A percentile compares a stretch with the other conserved stretches of the same genome.
These are phyloP conservation scores for Nakazawaea molendinolei DNA, from an alignment of 805 yeast genomes.

Conservation along the genomic window DNA sequence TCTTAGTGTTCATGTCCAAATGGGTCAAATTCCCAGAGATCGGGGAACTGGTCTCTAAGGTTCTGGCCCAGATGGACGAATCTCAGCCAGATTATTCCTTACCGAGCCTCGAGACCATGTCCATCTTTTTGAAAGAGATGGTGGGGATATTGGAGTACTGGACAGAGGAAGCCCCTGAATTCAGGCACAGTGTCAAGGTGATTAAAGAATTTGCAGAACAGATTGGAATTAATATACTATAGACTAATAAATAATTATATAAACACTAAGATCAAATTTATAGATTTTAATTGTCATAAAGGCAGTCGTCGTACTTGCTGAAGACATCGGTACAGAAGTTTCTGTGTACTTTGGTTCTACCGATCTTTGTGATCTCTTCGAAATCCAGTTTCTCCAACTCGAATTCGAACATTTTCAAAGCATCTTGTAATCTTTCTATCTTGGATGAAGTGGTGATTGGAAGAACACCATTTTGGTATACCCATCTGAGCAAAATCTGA, in stretches of 20 bases:
- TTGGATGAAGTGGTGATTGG: constrained; percentile 74
- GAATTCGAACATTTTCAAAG: constrained; percentile 50
- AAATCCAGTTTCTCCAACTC: constrained; percentile 46
- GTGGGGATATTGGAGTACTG: constrained; percentile 3
- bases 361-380: constrained; percentile 32
- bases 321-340: constrained; percentile 18
- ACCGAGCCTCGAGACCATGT: constrained; percentile 5
- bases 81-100: not conserved
- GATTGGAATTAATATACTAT: not conserved
- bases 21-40: constrained; percentile 5
- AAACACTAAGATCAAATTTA: not conserved
- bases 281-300: constrained; percentile 1
- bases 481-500: constrained; percentile 68
- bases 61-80: not conserved
- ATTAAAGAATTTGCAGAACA: no score
- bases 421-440: constrained; percentile 47
- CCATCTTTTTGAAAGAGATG: constrained; percentile 1
- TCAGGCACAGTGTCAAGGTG: not conserved
- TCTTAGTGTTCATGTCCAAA: constrained; percentile 2
- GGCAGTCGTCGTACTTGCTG: constrained; percentile 14
- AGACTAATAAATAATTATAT: not conserved
- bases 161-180: constrained; percentile 10
- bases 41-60: no score
- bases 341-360: constrained; percentile 24
- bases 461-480: constrained; percentile 52